Evolutionary conservation across 1,139 yeast species (phyloP).

Genomic region (Yamadazyma dendronema): DNA sequence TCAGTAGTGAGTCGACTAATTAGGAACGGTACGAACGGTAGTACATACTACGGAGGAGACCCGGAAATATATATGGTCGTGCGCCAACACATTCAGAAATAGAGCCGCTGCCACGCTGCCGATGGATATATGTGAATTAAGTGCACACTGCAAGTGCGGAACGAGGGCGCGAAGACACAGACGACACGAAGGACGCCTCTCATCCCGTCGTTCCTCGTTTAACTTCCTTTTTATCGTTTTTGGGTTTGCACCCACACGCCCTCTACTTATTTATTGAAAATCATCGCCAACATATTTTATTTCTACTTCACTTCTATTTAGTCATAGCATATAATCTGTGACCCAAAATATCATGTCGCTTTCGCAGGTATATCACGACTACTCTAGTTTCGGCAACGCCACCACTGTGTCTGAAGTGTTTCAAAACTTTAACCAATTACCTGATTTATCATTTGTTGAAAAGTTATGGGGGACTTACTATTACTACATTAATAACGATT

Average conservation of each 20-base stretch:
- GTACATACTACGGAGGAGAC: too few relatives aligned
- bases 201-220: slow-evolving; percentile 4
- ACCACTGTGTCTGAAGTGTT: slow-evolving; percentile 39
- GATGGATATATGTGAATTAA: too few relatives aligned
- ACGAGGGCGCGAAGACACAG: too few relatives aligned
- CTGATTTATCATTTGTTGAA: slow-evolving; percentile 28
- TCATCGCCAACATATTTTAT: slow-evolving; percentile 1
- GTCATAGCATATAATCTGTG: too few relatives aligned
- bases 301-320: not conserved
- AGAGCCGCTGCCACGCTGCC: too few relatives aligned
- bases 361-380: slow-evolving; percentile 36
- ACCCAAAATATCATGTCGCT: slow-evolving; percentile 5
- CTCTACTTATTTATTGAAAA: not conserved
- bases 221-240: not conserved
- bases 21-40: too few relatives aligned
- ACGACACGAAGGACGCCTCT: not conserved
- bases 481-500: slow-evolving; percentile 40
- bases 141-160: too few relatives aligned
- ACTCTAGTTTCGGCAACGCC: slow-evolving; percentile 37
- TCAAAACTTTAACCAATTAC: slow-evolving; percentile 33
- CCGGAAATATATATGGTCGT: too few relatives aligned
- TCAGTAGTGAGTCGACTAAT: too few relatives aligned
- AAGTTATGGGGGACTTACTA: slow-evolving; percentile 46
- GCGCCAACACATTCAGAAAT: too few relatives aligned
- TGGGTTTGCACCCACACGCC: slow-evolving; percentile 1